phyloP scores from a whole-genome alignment of 352 stramenopile genomes.

The Globisporangium yorkense region DNA sequence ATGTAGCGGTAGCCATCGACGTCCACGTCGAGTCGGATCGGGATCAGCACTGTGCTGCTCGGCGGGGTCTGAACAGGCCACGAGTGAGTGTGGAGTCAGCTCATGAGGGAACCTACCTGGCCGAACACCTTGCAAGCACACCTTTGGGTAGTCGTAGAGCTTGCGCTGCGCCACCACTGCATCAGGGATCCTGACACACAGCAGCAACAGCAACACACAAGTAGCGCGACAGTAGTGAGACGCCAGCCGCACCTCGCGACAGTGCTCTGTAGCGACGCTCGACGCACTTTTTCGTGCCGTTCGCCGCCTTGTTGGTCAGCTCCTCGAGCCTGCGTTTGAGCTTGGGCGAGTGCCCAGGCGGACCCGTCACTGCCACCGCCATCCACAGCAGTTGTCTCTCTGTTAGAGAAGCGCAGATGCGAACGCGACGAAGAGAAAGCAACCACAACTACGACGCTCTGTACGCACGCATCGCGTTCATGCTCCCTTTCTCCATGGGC shows the following conservation, averaged over 20 bases:
- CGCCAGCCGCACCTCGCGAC: too few relatives aligned
- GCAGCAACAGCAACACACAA: neutral
- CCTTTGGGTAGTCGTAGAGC: slow-evolving; percentile 76
- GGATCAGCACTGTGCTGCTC: slow-evolving; percentile 44
- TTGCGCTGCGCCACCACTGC: slow-evolving; percentile 42
- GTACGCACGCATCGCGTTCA: slow-evolving; percentile 29
- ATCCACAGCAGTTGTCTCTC: too few relatives aligned
- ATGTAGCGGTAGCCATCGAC: slow-evolving; percentile 80
- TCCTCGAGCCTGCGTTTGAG: slow-evolving; percentile 65
- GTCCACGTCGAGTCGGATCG: slow-evolving; percentile 71
- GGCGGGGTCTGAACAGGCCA: slow-evolving; percentile 13
- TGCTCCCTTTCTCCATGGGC: slow-evolving; percentile 68
- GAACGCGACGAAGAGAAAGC: neutral
- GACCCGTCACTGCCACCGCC: slow-evolving; percentile 30
- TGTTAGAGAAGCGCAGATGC: neutral
- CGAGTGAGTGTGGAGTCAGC: neutral
- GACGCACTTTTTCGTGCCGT: slow-evolving; percentile 31
- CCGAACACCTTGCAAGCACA: slow-evolving; percentile 1
- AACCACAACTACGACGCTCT: neutral
- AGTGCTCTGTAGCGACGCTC: neutral
- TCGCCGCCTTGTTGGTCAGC: slow-evolving; percentile 33
- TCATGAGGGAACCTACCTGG: neutral
- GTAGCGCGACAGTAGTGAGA: neutral
- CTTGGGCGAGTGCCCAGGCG: slow-evolving; percentile 55
- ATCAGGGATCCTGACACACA: slow-evolving; percentile 7